Evolutionary conservation across 83 land plant species (phyloP), one percentile per base, ranked within the genome.

Genomic region (Diphasiastrum complanatum): DNA sequence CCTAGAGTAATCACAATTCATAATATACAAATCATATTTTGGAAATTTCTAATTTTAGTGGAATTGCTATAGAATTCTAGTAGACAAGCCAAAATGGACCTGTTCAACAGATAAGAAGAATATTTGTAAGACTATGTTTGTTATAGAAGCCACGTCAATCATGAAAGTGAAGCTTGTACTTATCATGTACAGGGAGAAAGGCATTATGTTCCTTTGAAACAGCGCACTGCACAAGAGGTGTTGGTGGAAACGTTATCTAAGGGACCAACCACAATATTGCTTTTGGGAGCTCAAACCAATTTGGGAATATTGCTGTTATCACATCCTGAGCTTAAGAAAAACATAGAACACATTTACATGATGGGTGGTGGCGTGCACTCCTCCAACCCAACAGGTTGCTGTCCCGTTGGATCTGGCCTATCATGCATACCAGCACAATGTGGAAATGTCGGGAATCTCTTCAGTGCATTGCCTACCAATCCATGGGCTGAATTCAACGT

Each of bases 401-500:
- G 91, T 57, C 70, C 87, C 14, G 20, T 57, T 43, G 72, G 75
- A 50, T 57, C 64, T 24, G 69, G 29, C 25, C 27, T 52, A 10
- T 55, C 80, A 22, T 84, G 88, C 75, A 33, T 28, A 45, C 80
- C 85, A 45, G 35, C 38, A 41, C 78, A 76, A 35, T 87, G 88
- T 65, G 84, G 91, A 18, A 75, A 82, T 40, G 74, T 31, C 61
- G 95, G 95, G 5, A 89, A 89, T 52, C 24, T 89, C 19, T 89
- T 85, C 54, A 73, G 82, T 0, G 75, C 34, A 47, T 78, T 74
- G 47, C 65, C 63, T 2, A 71, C 71, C 51, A 85, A 89, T 52
- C 90, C 86, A 30, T 78, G 79, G 72, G 95, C 87, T 23, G 95
- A 89, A 50, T 89, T 85, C 77, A 89, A 89, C 51, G 74, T 89